Base-by-base conservation (phyloP, 2,329 filamentous ascomycete species). In the Talaromyces sp. region DNA sequence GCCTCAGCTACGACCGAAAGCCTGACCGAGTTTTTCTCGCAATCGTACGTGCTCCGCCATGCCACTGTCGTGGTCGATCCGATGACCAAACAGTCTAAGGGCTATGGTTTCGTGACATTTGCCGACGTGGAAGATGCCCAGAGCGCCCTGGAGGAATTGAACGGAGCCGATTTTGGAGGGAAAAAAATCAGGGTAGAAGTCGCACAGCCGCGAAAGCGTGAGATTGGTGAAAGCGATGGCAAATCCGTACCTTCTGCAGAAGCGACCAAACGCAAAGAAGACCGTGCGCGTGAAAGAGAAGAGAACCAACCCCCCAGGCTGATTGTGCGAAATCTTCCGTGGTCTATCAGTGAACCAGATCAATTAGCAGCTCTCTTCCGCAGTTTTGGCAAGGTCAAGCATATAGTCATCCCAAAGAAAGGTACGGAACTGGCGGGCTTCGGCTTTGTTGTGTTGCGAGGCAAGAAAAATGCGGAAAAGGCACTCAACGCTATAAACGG, bases 101-200 rank as follows among this genome's bases (percentile, higher is more conserved):
- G 95, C 18, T 99, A 92, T 75, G 95, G 95, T 59, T 99, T 99
- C 76, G 94, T 99, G 61, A 98, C 95, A 2, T 95, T 99, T 70
- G 91, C 93, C 68, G 95, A 99, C 73, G 85, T 90, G 33, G 93
- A 97, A 67, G 95, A 99, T 80, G 93, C 94, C 12, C 81, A 88
- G 66, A 85, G 88, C 65, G 96, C 95, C 18, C 85, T 90, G 72
- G 85, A 89, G 61, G 89, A 96, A 73, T 85, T 97, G 71, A 87
- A 96, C 75, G 90, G 91, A 65, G 83, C 89, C 53, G 79, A 86
- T 30, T 85, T 96, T 68, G 86, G 92, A 56, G 94, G 93, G 23
- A 87, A 89, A 68, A 91, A 89, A 66, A 87, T 99, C 69, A 88
- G 87, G 62, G 85, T 98, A 59, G 95, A 99, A 68, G 82, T 96